Evolutionary conservation across 164 flowering plant species (phyloP), one percentile per base, ranked within the genome.

Genomic region (Euptelea pleiosperma): DNA sequence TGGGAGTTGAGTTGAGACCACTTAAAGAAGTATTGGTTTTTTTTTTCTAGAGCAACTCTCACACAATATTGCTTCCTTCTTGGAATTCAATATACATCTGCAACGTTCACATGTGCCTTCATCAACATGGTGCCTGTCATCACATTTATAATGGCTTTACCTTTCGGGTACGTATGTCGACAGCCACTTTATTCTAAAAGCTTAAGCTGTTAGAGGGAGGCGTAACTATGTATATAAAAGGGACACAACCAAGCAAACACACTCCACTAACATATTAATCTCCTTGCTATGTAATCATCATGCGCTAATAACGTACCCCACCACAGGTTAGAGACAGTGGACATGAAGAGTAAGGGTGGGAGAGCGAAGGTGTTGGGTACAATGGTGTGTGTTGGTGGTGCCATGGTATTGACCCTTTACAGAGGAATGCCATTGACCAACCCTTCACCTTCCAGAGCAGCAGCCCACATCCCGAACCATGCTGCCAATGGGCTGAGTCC

Each of bases 101-200:
- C 91, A 18, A 86, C 98, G 1, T 82, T 80, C 45, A 31, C 85
- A 0, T 78, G 89, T 33, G 98, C 98, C 44, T 92, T 92, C 68
- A 60, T 84, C 75, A 92, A 89, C 75, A 61, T 84, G 65, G 84
- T 79, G 16, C 98, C 98, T 2, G 91, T 78, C 2, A 28, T 74
- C 59, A 92, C 98, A 19, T 92, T 92, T 53, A 18, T 92, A 12
- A 42, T 89, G 73, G 87, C 98, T 49, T 57, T 87, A 45, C 87
- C 86, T 22, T 78, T 89, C 28, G 62, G 92, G 98, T 86, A 72
- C 6, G 62, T 16, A 28, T 52, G n/a, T n/a, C n/a, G n/a, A n/a
- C n/a, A n/a, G n/a, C n/a, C n/a, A n/a, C n/a, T n/a, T n/a, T n/a
- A n/a, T n/a, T n/a, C n/a, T n/a, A n/a, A n/a, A n/a, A n/a, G n/a